Evolutionary conservation across 2,329 filamentous ascomycete species (phyloP), one percentile per base, ranked within the genome.

Genomic region (Didymella keratinophila): DNA sequence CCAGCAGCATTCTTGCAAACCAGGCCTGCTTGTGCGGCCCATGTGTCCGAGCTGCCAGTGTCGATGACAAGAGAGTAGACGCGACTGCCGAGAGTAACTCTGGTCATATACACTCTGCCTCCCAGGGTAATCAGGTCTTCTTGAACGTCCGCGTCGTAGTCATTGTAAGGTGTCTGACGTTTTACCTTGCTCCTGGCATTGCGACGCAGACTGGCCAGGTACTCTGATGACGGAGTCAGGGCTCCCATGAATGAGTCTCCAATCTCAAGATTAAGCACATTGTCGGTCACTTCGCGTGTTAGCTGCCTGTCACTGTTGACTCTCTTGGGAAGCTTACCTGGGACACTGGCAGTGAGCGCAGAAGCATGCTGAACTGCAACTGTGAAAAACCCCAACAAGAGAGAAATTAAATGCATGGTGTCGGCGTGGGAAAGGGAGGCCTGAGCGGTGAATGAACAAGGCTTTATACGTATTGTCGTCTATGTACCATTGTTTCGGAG

Each of bases 81-180:
- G 2, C 53, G 36, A 9, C 18, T 47, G 16, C 55, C 64, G 20
- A 73, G 43, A 2, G 64, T 68, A n/a, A 72, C 52, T 27, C 65
- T 66, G n/a, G 66, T 66, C 62, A 73, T 69, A 55, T 74, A 74
- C 12, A 75, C 66, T 27, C 71, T 62, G 14, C 71, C 68, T 7
- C 66, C 67, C 1, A 73, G 48, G 18, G 69, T 71, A 43, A 63
- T 47, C 25, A 74, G 61, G 25, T 58, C 37, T 47, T 70, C 64
- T 37, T 68, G 60, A 30, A 65, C 42, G 18, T 50, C n/a, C 7
- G 58, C 64, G 8, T 45, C 20, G 10, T 25, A 6, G n/a, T 54
- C 52, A 12, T 30, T n/a, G 23, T 43, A 43, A 3, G 21, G 41
- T n/a, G 21, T 49, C 32, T 65, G 62, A 18, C 55, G 55, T 34